Percentiles rank a stretch among this genome's conserved stretches.
Conservation (phyloP, 2,329 filamentous ascomycete species). For the Monilinia fructigena region DNA sequence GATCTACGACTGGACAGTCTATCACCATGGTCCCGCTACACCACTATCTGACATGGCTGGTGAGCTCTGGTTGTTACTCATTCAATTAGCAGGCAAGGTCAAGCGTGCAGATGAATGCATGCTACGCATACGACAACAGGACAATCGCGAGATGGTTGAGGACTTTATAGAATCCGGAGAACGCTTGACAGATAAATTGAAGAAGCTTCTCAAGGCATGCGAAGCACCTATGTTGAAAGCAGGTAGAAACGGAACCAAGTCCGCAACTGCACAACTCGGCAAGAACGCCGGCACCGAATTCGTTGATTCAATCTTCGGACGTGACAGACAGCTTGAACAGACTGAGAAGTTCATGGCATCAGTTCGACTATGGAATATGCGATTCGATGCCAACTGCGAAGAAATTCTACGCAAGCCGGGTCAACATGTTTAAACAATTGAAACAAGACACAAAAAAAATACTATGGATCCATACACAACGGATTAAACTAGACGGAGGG, state of each 20-base stretch:
- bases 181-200: conserved; percentile 80
- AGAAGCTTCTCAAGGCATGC: conserved; percentile 82
- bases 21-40: conserved; percentile 75
- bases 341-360: conserved; percentile 88
- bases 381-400: conserved; percentile 95
- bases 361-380: conserved; percentile 69
- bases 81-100: conserved; percentile 90
- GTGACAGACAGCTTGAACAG: conserved; percentile 82
- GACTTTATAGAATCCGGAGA: conserved; percentile 91
- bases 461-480: conserved; percentile 19
- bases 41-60: conserved; percentile 89
- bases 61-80: conserved; percentile 91
- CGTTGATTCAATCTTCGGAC: conserved; percentile 91
- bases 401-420: conserved; percentile 69
- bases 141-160: conserved; percentile 77
- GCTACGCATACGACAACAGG: conserved; percentile 66
- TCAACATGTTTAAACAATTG: conserved; percentile 30
- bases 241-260: conserved; percentile 69
- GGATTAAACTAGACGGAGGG: conserved; percentile 23
- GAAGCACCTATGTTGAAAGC: conserved; percentile 95
- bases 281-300: conserved; percentile 93
- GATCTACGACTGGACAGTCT: conserved; percentile 99
- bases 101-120: conserved; percentile 83
- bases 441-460: conserved; percentile 9
- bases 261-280: conserved; percentile 67